Evolutionary conservation across 345 rosid genomes (phyloP), one percentile per base, ranked within the genome.

Genomic region (Eucalyptus shirleyi): DNA sequence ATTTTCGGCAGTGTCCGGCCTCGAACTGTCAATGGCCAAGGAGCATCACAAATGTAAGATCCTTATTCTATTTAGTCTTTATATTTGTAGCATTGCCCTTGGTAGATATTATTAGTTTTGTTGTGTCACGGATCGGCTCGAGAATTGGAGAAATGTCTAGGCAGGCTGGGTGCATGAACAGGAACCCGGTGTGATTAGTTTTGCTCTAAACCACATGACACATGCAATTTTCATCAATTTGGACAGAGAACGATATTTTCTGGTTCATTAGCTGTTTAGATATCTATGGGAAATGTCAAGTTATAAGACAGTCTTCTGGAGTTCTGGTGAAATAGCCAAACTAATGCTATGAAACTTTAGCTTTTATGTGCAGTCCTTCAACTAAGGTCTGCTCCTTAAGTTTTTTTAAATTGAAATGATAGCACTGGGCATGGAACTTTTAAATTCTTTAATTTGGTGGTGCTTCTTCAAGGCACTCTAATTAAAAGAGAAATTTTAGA

Each of bases 1-100:
- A 85, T 96, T 97, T 82, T 96, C 99, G 86, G 98, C 99, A 34
- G 97, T 97, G 30, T 96, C 98, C 8, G 99, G 99, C 55, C 95
- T 97, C 37, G 98, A 96, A 92, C 97, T 97, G 90, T 96, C 98
- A 37, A 91, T 92, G 93, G 37, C 95, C 28, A 95, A 94, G 89
- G 96, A 96, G 91, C 99, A 97, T 91, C 98, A 97, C 93, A 95
- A 95, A 92, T 96, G 98, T 96, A 89, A 77, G 83, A 77, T 77
- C 83, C 45, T 77, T 40, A 37, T 77, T 77, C 83, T 37, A 77
- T 37, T 11, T 77, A 37, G 45, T 37, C 83, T 37, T 5, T 21
- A 24, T 37, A 77, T 42, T 40, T 21, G 45, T 37, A 21, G 45
- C 45, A 19, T 37, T 72, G 11, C 44, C 40, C 82, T 10, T 11